A percentile compares a stretch with the other conserved stretches of the same genome.
Conservation (phyloP, 2,329 filamentous ascomycete species). For the Ophiostoma triangulosporum region DNA sequence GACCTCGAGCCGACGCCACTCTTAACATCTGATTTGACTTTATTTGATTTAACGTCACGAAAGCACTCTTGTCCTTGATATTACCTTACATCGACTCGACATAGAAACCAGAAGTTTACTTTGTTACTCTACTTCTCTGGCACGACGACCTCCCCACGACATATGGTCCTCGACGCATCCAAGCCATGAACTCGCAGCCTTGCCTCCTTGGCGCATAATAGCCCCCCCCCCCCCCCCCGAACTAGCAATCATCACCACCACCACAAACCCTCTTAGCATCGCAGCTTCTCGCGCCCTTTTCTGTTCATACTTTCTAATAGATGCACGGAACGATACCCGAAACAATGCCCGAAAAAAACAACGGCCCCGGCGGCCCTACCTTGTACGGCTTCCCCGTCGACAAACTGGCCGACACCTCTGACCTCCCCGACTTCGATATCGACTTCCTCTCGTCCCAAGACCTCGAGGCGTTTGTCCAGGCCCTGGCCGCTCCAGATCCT, state of each 20-base stretch:
- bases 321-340: not conserved
- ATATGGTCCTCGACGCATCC: not conserved
- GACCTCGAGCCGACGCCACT: too few relatives aligned
- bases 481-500: conserved; percentile 68
- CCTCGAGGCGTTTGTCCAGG: conserved; percentile 64
- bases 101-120: too few relatives aligned
- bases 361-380: conserved; percentile 1
- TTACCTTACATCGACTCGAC: too few relatives aligned
- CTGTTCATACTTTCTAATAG: not conserved
- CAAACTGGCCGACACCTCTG: conserved; percentile 50
- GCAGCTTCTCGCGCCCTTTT: not conserved
- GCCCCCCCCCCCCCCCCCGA: not conserved
- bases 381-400: conserved; percentile 45
- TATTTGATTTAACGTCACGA: too few relatives aligned
- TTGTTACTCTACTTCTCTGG: too few relatives aligned
- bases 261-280: not conserved
- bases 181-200: not conserved
- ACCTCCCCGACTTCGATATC: conserved; percentile 64
- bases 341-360: conserved; percentile 6
- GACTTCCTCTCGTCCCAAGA: conserved; percentile 65
- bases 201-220: not conserved
- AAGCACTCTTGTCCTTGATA: too few relatives aligned
- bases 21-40: too few relatives aligned
- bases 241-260: not conserved
- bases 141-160: too few relatives aligned